A percentile compares a stretch with the other conserved stretches of the same genome.
Evolutionary conservation across 352 stramenopile genomes (phyloP).

Genomic region (Globisporangium radiosum): DNA sequence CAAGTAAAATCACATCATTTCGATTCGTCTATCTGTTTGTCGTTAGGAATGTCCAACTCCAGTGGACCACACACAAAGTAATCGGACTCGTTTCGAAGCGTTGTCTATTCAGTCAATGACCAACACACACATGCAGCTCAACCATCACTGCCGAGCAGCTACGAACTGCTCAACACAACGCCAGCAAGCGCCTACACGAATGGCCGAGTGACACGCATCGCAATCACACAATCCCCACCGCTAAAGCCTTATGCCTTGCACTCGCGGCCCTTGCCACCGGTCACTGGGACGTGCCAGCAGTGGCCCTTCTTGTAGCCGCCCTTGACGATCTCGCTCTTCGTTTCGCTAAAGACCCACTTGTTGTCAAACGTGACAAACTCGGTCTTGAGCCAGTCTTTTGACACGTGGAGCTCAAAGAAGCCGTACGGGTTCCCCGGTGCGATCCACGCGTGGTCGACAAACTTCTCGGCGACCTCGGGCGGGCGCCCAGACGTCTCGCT

Average conservation of each 20-base stretch:
- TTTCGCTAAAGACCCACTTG: conserved; percentile 71
- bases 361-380: conserved; percentile 84
- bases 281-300: conserved; percentile 83
- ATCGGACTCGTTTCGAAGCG: too few relatives aligned
- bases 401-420: conserved; percentile 83
- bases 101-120: too few relatives aligned
- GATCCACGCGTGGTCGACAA: conserved; percentile 78
- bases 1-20: too few relatives aligned
- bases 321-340: conserved; percentile 65
- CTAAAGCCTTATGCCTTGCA: conserved; percentile 20
- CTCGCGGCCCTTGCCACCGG: conserved; percentile 51
- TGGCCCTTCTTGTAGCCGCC: conserved; percentile 78
- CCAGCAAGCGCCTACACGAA: too few relatives aligned
- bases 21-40: too few relatives aligned
- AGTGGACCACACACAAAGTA: too few relatives aligned
- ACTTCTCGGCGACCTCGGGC: conserved; percentile 65
- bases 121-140: too few relatives aligned
- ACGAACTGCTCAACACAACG: too few relatives aligned
- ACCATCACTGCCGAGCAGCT: too few relatives aligned
- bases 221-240: too few relatives aligned
- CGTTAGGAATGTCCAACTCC: too few relatives aligned
- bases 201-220: too few relatives aligned
- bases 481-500: conserved; percentile 76
- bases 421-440: conserved; percentile 73
- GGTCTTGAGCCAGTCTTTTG: conserved; percentile 77